Base-by-base conservation (phyloP, 768 basidiomycete species). In the Boletus barrowsii region DNA sequence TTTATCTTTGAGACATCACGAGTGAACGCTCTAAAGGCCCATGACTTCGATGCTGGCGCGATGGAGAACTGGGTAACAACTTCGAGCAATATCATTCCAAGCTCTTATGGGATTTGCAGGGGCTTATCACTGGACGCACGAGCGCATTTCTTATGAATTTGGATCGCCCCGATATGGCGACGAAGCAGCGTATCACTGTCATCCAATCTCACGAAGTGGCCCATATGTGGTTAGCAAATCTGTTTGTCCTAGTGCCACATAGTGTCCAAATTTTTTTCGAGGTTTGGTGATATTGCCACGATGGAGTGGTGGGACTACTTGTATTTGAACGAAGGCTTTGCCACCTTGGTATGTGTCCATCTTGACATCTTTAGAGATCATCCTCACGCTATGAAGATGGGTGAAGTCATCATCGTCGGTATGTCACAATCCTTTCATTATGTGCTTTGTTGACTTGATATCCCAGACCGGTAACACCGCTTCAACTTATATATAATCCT, bases 281-380 rank as follows among this genome's bases (percentile, higher is more conserved):
- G 90, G 91, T 96, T 95, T 62, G 94, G 93, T 24, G 87, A 96
- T 67, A 88, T 97, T 62, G 88, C 90, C 7, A 96, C 93, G 0
- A 94, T 95, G 93, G 83, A 83, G 63, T 93, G 91, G 90, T 93
- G 90, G 90, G 83, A 89, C 57, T 86, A 89, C 68, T 77, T 92
- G 45, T 90, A 89, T 69, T 72, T 90, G 53, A 90, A 89, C 58
- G 88, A 90, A 84, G 88, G 91, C n/a, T 92, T 93, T 68, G 90
- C 91, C 5, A 92, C 90, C 4, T 68, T 93, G 74, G 89, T 88
- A 58, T 53, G 81, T 72, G 50, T 18, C 35, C 17, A 32, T 42
- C 29, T 41, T n/a, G 26, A n/a, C 20, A 30, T 30, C 26, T 39
- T 39, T 2, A 26, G 10, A 37, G 8, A 18, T 43, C 24, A 26